Conservation (phyloP, 805 yeast species). For the Tetrapisispora nanseiensis region DNA sequence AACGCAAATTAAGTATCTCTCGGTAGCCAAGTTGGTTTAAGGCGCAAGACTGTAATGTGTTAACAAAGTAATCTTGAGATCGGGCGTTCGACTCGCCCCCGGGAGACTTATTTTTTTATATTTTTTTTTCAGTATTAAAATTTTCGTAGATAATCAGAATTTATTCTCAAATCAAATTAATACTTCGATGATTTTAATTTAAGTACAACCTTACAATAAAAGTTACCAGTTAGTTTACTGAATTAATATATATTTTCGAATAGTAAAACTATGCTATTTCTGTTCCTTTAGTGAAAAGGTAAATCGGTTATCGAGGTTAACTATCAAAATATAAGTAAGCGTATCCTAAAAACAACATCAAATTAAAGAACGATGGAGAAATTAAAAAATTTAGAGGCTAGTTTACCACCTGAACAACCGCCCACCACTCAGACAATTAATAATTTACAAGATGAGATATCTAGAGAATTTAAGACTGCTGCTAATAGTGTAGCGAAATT, state of each 20-base stretch:
- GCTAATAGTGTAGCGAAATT: slow-evolving; percentile 65
- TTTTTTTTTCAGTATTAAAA: too few species aligned
- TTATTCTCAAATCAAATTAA: too few species aligned
- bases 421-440: slow-evolving; percentile 23
- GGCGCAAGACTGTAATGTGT: slow-evolving; percentile 5
- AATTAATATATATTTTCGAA: too few species aligned
- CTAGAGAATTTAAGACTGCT: slow-evolving; percentile 58
- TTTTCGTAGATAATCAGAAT: too few species aligned
- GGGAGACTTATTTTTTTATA: slow-evolving; percentile 1
- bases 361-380: slow-evolving; percentile 15
- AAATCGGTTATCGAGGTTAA: too few species aligned
- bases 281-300: too few species aligned
- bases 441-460: slow-evolving; percentile 40
- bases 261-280: too few species aligned
- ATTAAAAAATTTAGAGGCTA: slow-evolving; percentile 15
- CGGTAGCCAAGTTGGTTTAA: slow-evolving; percentile 5
- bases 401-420: slow-evolving; percentile 26
- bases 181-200: too few species aligned
- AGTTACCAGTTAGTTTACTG: too few species aligned
- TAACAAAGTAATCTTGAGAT: slow-evolving; percentile 3
- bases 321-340: too few species aligned
- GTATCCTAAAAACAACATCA: background rate
- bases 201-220: too few species aligned
- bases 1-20: background rate
- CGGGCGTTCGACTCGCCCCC: slow-evolving; percentile 3